Evolutionary conservation across 805 yeast species (phyloP).

Genomic region (Saturnispora kantuleensis): DNA sequence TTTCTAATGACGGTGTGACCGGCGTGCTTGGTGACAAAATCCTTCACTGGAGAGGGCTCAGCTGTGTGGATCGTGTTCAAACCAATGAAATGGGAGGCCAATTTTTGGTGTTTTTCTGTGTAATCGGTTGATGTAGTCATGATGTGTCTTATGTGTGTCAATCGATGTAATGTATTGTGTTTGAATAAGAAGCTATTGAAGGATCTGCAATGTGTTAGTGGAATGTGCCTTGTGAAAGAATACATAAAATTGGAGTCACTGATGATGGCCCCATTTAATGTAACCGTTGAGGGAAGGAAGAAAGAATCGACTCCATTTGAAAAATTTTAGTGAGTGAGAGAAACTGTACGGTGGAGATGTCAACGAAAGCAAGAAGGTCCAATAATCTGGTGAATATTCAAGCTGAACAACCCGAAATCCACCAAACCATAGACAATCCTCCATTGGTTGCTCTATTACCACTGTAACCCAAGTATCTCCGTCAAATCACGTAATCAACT

Average conservation of each 20-base stretch:
- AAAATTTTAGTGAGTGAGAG: not conserved
- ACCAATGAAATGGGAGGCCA: constrained; percentile 76
- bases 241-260: too few species aligned
- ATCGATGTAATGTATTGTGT: not conserved
- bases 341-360: not conserved
- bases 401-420: not conserved
- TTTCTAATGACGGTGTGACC: constrained; percentile 93
- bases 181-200: not conserved
- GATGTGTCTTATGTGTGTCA: not conserved
- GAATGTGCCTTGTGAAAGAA: not conserved
- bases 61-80: constrained; percentile 68
- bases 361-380: not conserved
- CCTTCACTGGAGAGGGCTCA: constrained; percentile 68
- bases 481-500: too few species aligned
- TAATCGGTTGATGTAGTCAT: constrained; percentile 7
- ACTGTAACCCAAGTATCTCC: too few species aligned
- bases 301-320: not conserved
- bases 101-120: constrained; percentile 21
- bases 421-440: too few species aligned
- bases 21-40: constrained; percentile 72
- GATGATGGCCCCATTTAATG: too few species aligned
- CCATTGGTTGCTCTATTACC: too few species aligned
- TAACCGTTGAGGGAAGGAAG: too few species aligned
- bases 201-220: not conserved
- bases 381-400: not conserved